Evolutionary conservation across 164 flowering plant species (phyloP).

Genomic region (Tetracentron sinense): DNA sequence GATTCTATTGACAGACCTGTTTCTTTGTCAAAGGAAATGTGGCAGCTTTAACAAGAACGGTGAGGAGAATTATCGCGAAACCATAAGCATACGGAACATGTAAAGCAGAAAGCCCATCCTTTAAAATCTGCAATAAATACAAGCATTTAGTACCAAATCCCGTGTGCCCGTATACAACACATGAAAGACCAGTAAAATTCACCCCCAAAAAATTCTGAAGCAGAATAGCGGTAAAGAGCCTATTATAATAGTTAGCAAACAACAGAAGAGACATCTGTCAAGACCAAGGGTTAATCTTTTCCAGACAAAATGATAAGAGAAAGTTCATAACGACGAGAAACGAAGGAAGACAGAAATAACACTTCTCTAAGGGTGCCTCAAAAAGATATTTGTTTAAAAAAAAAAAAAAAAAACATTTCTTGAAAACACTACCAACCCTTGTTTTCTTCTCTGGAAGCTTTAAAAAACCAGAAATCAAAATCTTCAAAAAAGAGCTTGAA

Average conservation of each 20-base stretch:
- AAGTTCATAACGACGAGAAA: too few species aligned
- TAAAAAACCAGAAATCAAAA: not conserved
- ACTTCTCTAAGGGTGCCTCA: too few species aligned
- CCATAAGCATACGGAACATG: conserved; percentile 94
- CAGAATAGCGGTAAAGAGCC: too few species aligned
- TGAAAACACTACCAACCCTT: not conserved
- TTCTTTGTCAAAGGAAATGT: conserved; percentile 93
- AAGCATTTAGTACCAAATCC: not conserved
- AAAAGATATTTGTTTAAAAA: too few species aligned
- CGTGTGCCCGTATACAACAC: not conserved
- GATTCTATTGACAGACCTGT: conserved; percentile 48
- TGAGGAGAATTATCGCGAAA: conserved; percentile 88
- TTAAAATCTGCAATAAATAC: conserved; percentile 52
- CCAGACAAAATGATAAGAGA: too few species aligned
- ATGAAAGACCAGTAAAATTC: too few species aligned
- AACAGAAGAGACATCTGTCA: too few species aligned
- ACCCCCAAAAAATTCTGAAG: too few species aligned
- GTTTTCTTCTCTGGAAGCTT: not conserved
- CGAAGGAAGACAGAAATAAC: too few species aligned
- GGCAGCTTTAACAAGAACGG: conserved; percentile 86
- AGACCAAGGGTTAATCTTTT: too few species aligned
- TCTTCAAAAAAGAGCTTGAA: not conserved
- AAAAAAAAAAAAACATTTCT: too few species aligned
- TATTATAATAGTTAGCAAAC: too few species aligned
- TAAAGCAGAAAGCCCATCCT: conserved; percentile 69